Conservation (phyloP, 1,139 yeast species). For the Candida sanyaensis region DNA sequence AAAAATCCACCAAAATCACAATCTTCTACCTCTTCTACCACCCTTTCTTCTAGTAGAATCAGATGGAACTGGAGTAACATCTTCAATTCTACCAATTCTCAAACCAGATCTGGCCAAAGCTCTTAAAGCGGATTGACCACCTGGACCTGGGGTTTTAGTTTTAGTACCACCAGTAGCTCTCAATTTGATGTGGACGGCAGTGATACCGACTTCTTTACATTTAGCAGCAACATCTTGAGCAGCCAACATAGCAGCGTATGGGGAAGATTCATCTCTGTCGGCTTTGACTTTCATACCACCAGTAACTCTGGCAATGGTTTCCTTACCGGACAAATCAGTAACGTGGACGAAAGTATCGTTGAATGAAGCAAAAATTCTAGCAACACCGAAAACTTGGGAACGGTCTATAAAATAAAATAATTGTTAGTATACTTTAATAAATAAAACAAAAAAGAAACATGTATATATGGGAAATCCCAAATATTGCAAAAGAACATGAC, state of each 20-base stretch:
- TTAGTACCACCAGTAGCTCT: slow-evolving; percentile 99
- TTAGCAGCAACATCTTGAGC: slow-evolving; percentile 99
- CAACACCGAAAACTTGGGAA: slow-evolving; percentile 98
- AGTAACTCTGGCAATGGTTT: slow-evolving; percentile 99
- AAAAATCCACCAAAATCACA: slow-evolving; percentile 41
- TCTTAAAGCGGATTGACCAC: slow-evolving; percentile 99
- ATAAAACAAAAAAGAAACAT: neutral
- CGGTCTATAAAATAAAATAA: slow-evolving; percentile 11
- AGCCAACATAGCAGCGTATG: slow-evolving; percentile 99
- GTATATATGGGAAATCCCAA: no score
- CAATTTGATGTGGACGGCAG: slow-evolving; percentile 99
- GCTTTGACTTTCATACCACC: slow-evolving; percentile 99
- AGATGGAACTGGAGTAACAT: slow-evolving; percentile 99
- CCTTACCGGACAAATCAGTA: slow-evolving; percentile 99
- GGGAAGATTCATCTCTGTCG: slow-evolving; percentile 99
- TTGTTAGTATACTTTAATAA: slow-evolving; percentile 8
- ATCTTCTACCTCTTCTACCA: slow-evolving; percentile 99
- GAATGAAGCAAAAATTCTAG: slow-evolving; percentile 99
- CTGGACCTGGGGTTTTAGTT: slow-evolving; percentile 99
- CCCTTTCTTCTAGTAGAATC: slow-evolving; percentile 99
- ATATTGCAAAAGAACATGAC: neutral
- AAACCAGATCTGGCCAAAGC: slow-evolving; percentile 99
- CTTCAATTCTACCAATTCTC: slow-evolving; percentile 99
- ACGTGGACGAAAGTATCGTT: slow-evolving; percentile 99
- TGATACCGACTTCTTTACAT: slow-evolving; percentile 99